These are phyloP conservation scores for Entamoeba invadens DNA, from an alignment of 208 protist species.

Conservation along the genomic window DNA sequence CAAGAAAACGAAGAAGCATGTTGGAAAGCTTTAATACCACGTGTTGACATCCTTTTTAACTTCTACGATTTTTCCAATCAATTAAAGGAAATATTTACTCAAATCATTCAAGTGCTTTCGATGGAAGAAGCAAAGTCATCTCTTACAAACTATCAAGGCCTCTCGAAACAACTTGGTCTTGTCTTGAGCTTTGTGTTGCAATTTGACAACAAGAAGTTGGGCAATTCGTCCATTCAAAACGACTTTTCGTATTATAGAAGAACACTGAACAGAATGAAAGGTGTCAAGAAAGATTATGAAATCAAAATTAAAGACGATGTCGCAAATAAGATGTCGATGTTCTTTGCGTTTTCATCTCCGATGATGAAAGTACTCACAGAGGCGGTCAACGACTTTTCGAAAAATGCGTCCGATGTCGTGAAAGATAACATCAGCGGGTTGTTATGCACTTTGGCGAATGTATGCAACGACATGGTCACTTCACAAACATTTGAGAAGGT, in stretches of 20 bases:
- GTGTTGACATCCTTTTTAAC: conserved; percentile 46
- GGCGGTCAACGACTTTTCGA: conserved; percentile 45
- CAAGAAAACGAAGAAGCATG: conserved; percentile 45
- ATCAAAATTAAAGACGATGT: conserved; percentile 44
- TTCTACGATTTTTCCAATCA: conserved; percentile 51
- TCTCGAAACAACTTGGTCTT: conserved; percentile 52
- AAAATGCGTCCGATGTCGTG: conserved; percentile 25
- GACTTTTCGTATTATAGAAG: conserved; percentile 56
- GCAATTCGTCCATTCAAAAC: conserved; percentile 54
- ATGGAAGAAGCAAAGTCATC: conserved; percentile 36
- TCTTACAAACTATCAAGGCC: conserved; percentile 44
- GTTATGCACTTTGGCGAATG: conserved; percentile 42
- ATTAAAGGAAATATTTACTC: conserved; percentile 41
- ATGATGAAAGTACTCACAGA: conserved; percentile 49
- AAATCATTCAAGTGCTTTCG: conserved; percentile 45
- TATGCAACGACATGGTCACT: conserved; percentile 54
- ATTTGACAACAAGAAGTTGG: conserved; percentile 52
- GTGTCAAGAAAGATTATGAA: conserved; percentile 40
- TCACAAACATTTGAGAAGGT: conserved; percentile 32
- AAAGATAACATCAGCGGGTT: conserved; percentile 45
- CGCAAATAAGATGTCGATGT: conserved; percentile 57
- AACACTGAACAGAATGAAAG: conserved; percentile 52
- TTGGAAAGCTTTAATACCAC: conserved; percentile 44
- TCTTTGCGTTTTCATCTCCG: conserved; percentile 55
- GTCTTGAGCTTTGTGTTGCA: conserved; percentile 53